phyloP scores from a whole-genome alignment of 2,329 filamentous ascomycete genomes.

The Monilinia laxa region DNA sequence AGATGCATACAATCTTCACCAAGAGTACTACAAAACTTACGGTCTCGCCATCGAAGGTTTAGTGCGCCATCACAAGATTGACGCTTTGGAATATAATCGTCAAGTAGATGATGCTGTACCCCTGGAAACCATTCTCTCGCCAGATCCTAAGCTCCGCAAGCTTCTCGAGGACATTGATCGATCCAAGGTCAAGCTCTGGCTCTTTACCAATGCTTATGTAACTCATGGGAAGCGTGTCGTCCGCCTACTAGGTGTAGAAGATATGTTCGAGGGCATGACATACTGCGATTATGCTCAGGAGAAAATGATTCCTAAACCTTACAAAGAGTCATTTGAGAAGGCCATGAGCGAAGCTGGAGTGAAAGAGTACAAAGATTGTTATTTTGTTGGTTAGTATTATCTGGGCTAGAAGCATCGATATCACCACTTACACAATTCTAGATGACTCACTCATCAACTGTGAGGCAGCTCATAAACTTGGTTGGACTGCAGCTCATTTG shows the following conservation, averaged over 20 bases:
- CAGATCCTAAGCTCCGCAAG: slow-evolving; percentile 69
- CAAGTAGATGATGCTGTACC: slow-evolving; percentile 95
- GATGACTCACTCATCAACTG: slow-evolving; percentile 90
- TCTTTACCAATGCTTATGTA: slow-evolving; percentile 94
- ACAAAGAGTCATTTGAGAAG: slow-evolving; percentile 78
- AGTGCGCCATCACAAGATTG: slow-evolving; percentile 90
- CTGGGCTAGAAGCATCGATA: neutral
- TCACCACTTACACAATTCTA: slow-evolving; percentile 40
- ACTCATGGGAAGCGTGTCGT: slow-evolving; percentile 84
- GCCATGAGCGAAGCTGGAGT: slow-evolving; percentile 83
- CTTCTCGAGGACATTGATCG: slow-evolving; percentile 81
- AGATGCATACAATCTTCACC: slow-evolving; percentile 83
- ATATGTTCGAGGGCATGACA: slow-evolving; percentile 91
- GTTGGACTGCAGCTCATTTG: slow-evolving; percentile 84
- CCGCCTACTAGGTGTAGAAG: slow-evolving; percentile 74
- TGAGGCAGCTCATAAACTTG: slow-evolving; percentile 69
- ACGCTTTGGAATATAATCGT: slow-evolving; percentile 89
- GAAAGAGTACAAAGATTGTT: slow-evolving; percentile 69
- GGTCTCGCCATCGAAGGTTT: slow-evolving; percentile 96
- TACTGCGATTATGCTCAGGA: slow-evolving; percentile 82
- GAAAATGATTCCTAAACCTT: slow-evolving; percentile 83
- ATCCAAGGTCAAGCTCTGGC: slow-evolving; percentile 82
- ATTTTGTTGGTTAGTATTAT: slow-evolving; percentile 76
- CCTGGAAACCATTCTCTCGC: slow-evolving; percentile 78
- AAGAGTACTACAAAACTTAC: slow-evolving; percentile 92